Evolutionary conservation across 2,329 filamentous ascomycete species (phyloP), one percentile per base, ranked within the genome.

Genomic region (Pezicula radicicola): DNA sequence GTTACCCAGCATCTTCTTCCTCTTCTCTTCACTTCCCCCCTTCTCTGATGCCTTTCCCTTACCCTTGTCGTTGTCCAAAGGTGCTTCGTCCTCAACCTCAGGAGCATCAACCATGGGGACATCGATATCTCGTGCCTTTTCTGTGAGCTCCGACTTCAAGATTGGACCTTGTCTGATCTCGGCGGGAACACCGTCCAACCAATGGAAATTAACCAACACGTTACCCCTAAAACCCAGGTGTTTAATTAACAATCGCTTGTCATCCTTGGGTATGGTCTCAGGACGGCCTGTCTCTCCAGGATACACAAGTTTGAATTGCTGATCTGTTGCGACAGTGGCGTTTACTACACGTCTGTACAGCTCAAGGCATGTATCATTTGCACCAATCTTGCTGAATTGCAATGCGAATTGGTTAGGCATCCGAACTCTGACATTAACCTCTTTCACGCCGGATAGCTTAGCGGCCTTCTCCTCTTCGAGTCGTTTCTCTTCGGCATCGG

Each of bases 321-420:
- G 80, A 2, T 75, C 70, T 6, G 77, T 74, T 51, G 82, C 69
- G 1, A 83, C 80, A 68, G 99, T 85, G 55, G 93, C 83, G 41
- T 75, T 76, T 48, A 84, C 77, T 16, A 96, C 89, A 57, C 88
- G 90, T 13, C 76, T 74, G 70, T 97, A 91, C 2, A 99, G 74
- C 47, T 81, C 79, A 3, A 79, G 76, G 1, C 86, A 88, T 0
- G 88, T 91, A 49, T 92, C 86, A 1, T 75, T 68, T 18, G 83
- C 82, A 1, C 77, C 79, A 59, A 95, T 84, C n/a, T 77, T 79
- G 72, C 77, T 79, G 72, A 86, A 86, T 48, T 91, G 83, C 30
- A 91, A 83, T 49, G 86, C 84, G 52, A 85, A 88, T 60, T 92
- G 89, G 66, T 97, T 92, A 0, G 93, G 93, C 61, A 97, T 92